These are phyloP conservation scores for Liquidambar formosana DNA, from an alignment of 164 flowering plant genomes.

Conservation along the genomic window DNA sequence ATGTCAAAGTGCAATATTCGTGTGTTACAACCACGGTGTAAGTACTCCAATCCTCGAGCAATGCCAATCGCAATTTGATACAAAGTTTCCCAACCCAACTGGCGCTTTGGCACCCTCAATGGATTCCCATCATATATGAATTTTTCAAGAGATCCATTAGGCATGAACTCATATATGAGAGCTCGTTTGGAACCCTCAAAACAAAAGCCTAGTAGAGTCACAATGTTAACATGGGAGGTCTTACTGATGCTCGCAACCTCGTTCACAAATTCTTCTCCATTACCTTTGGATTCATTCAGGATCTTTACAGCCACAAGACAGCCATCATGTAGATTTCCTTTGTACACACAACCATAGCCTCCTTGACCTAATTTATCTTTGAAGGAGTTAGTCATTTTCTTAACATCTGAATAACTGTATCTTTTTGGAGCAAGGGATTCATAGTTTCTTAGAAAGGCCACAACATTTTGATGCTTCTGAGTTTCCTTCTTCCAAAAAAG, in stretches of 20 bases:
- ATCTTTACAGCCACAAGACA: slow-evolving; percentile 44
- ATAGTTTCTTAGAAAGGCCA: slow-evolving; percentile 22
- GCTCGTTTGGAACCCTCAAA: slow-evolving; percentile 35
- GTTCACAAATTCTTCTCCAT: slow-evolving; percentile 36
- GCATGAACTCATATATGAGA: slow-evolving; percentile 43
- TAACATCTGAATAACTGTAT: slow-evolving; percentile 30
- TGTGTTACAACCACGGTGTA: slow-evolving; percentile 49
- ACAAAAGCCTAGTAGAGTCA: slow-evolving; percentile 35
- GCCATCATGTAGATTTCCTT: slow-evolving; percentile 40
- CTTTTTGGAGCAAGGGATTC: slow-evolving; percentile 28
- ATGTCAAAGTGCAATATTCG: slow-evolving; percentile 47
- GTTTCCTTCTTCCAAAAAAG: not conserved
- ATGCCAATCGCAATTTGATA: slow-evolving; percentile 37
- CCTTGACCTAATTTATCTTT: slow-evolving; percentile 43
- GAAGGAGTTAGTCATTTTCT: slow-evolving; percentile 40
- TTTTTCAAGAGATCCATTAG: slow-evolving; percentile 49
- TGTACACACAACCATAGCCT: slow-evolving; percentile 47
- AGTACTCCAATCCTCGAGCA: slow-evolving; percentile 44
- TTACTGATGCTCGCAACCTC: slow-evolving; percentile 38
- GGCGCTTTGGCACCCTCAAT: not conserved
- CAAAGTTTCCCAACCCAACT: slow-evolving; percentile 30
- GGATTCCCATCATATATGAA: slow-evolving; percentile 24
- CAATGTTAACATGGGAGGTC: slow-evolving; percentile 44
- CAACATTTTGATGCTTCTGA: not conserved
- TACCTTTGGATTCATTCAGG: slow-evolving; percentile 26